Percentiles rank a stretch among this genome's conserved stretches.
phyloP scores from a whole-genome alignment of 495 filamentous ascomycete species.

The Corynascus novoguineensis region DNA sequence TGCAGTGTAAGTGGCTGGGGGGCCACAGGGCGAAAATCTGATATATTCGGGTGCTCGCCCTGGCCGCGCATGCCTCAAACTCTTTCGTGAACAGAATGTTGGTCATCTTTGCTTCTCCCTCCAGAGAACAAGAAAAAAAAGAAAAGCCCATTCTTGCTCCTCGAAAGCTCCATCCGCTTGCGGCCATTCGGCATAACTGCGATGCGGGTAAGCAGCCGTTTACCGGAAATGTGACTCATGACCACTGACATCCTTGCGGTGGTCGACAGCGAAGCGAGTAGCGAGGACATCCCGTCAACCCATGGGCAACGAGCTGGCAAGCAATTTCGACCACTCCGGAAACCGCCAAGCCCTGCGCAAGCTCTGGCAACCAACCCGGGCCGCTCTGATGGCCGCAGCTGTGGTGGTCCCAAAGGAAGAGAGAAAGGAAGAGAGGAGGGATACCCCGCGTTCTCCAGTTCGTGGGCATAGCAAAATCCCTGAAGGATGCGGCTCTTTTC shows the following conservation, averaged over 20 bases:
- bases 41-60: neutral
- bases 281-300: neutral
- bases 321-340: neutral
- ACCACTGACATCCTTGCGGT: neutral
- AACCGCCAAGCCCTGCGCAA: neutral
- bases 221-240: neutral
- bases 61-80: neutral
- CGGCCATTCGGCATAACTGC: too few relatives aligned
- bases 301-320: too few relatives aligned
- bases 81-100: neutral
- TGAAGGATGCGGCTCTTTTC: constrained; percentile 7
- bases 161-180: too few relatives aligned
- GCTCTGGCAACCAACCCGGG: neutral
- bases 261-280: neutral
- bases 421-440: neutral
- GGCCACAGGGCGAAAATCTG: neutral
- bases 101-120: neutral
- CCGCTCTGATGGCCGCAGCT: constrained; percentile 7
- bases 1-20: constrained; percentile 7
- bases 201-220: neutral
- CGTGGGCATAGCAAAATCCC: constrained; percentile 5
- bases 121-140: too few relatives aligned
- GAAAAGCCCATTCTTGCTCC: too few relatives aligned
- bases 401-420: neutral
- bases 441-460: neutral